Conservation (phyloP, 495 filamentous ascomycete genomes). For the Darksidea phi region DNA sequence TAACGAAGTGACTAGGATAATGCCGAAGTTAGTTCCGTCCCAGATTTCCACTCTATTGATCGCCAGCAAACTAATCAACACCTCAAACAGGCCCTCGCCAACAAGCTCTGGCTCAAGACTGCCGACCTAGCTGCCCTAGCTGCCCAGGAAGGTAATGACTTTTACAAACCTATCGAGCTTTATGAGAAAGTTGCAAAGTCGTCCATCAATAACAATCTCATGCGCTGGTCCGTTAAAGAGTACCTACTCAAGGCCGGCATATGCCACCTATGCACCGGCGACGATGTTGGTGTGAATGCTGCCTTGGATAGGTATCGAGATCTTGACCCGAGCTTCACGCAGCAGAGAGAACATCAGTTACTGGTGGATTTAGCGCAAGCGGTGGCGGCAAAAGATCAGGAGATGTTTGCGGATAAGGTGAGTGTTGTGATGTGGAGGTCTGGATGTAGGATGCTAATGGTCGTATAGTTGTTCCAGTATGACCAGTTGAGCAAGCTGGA, state of each 20-base stretch:
- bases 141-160: constrained; percentile 70
- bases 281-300: constrained; percentile 70
- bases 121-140: constrained; percentile 81
- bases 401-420: constrained; percentile 72
- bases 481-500: constrained; percentile 89
- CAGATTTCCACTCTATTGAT: not conserved
- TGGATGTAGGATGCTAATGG: not conserved
- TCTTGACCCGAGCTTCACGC: constrained; percentile 71
- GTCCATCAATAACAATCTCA: constrained; percentile 71
- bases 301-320: constrained; percentile 80
- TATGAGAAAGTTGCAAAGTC: constrained; percentile 77
- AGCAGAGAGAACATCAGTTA: constrained; percentile 74
- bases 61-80: constrained; percentile 4
- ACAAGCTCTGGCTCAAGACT: constrained; percentile 84
- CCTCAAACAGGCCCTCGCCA: constrained; percentile 62
- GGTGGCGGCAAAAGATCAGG: constrained; percentile 69
- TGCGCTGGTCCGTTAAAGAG: constrained; percentile 89
- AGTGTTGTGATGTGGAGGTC: not conserved
- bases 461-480: constrained; percentile 63
- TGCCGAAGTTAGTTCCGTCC: constrained; percentile 21
- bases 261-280: constrained; percentile 48
- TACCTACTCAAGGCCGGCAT: constrained; percentile 90
- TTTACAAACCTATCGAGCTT: constrained; percentile 49
- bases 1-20: constrained; percentile 29
- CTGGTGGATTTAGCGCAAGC: constrained; percentile 70